A percentile compares a stretch with the other conserved stretches of the same genome.
phyloP scores from a whole-genome alignment of 345 rosid species.

The Clarkia xantiana region DNA sequence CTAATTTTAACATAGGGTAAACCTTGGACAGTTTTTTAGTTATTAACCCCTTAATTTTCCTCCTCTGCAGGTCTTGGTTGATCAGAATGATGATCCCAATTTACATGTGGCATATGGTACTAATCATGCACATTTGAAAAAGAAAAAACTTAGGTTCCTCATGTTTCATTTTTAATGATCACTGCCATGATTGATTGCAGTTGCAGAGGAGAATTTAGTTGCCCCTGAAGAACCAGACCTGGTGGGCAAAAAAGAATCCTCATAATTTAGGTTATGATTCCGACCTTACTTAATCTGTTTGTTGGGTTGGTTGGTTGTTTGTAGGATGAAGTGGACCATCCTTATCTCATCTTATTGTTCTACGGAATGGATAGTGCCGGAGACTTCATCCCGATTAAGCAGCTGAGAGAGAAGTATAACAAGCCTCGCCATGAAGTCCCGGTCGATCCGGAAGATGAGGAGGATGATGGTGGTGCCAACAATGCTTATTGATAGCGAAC shows the following conservation, averaged over 20 bases:
- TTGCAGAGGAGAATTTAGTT: conserved; percentile 72
- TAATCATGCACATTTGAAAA: no score
- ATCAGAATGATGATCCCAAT: conserved; percentile 55
- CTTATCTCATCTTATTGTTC: conserved; percentile 59
- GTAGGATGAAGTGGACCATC: conserved; percentile 45
- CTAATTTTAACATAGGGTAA: no score
- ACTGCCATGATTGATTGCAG: conserved; percentile 43
- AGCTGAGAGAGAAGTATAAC: conserved; percentile 70
- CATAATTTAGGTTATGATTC: conserved; percentile 4
- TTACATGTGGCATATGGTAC: conserved; percentile 82
- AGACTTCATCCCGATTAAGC: conserved; percentile 88
- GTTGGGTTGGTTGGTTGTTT: not conserved
- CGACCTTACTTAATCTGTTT: not conserved
- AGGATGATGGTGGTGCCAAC: conserved; percentile 13
- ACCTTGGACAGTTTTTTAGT: no score
- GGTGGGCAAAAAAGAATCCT: conserved; percentile 25
- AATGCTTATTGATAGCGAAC: no score
- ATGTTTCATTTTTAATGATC: not conserved
- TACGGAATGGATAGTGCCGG: conserved; percentile 80
- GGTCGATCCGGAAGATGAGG: conserved; percentile 39
- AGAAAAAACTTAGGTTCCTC: no score
- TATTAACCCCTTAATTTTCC: not conserved
- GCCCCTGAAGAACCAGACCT: conserved; percentile 45
- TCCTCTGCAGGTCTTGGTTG: conserved; percentile 58
- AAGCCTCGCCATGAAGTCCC: conserved; percentile 68